Percentiles rank a stretch among this genome's conserved stretches.
Evolutionary conservation across 345 rosid genomes (phyloP).

Genomic region (Eutrema japonicum): DNA sequence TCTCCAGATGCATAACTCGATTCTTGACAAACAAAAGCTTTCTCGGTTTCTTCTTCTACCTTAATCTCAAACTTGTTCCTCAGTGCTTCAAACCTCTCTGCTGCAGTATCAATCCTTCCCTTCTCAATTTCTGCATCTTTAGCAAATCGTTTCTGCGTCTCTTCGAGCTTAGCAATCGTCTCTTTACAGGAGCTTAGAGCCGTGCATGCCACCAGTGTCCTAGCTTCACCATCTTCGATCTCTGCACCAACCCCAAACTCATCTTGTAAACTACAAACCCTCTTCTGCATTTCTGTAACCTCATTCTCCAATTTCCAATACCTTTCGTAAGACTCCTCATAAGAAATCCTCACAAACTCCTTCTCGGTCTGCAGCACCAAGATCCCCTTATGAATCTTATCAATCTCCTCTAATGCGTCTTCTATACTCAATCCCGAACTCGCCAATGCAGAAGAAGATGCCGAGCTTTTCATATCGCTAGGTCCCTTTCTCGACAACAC

Average conservation of each 20-base stretch:
- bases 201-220: conserved; percentile 67
- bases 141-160: conserved; percentile 55
- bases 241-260: conserved; percentile 63
- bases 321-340: conserved; percentile 52
- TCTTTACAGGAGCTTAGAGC: conserved; percentile 81
- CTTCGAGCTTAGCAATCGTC: conserved; percentile 60
- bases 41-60: conserved; percentile 25
- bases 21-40: conserved; percentile 15
- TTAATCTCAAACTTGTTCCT: conserved; percentile 46
- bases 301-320: conserved; percentile 60
- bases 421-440: conserved; percentile 59
- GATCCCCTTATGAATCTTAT: conserved; percentile 70
- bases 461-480: conserved; percentile 35
- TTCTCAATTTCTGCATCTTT: conserved; percentile 58
- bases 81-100: conserved; percentile 50
- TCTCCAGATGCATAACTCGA: conserved; percentile 35
- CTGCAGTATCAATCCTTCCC: conserved; percentile 51
- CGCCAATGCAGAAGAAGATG: conserved; percentile 28
- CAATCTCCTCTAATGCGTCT: conserved; percentile 66
- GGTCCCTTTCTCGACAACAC: conserved; percentile 42
- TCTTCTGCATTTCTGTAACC: conserved; percentile 61
- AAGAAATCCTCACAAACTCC: conserved; percentile 71
- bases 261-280: conserved; percentile 63
- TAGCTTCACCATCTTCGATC: conserved; percentile 76
- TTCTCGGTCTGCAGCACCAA: conserved; percentile 72